Base-by-base conservation (phyloP, 371 early-diverging fungal genomes). In the Mucor racemosus region DNA sequence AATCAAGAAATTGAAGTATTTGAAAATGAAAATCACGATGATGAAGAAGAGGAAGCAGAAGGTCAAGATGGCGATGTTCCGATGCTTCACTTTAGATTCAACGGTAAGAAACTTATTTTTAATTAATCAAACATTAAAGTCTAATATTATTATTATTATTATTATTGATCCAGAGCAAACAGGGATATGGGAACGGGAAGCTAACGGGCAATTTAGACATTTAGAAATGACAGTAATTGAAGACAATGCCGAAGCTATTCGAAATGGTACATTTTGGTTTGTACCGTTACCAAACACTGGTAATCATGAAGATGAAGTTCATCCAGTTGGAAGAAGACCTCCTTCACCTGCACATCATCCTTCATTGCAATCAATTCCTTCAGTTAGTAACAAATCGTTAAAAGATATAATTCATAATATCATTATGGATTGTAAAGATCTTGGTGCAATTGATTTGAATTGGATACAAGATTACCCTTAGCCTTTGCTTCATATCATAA, bases 341-440 rank as follows among this genome's bases (percentile, higher is more conserved):
- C 68, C 71, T n/a, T 67, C 74, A 44, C 68, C 72, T 15, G 15
- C 33, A 31, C 68, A 55, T 9, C 54, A 10, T 15, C 19, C n/a
- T 17, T 21, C 53, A 17, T 50, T 10, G 15, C 57, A 62, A 26
- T 38, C 38, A 48, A 56, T 33, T n/a, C 3, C 35, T n/a, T 11
- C 34, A 6, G n/a, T 11, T 21, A 33, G 5, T 7, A 17, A 33
- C 11, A 62, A 67, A 31, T 61, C 72, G 8, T 60, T 80, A 5
- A 62, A 67, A 55, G 62, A 69, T 34, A 64, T 80, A 11, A 69
- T 80, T 3, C 59, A 67, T 54, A 61, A 65, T 44, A 76, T 77
- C 38, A 41, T 80, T 14, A 55, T 58, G 21, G 80, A 80, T 31
- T 76, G 73, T 9, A 80, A 75, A 50, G 71, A 72, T 6, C 33